Conservation (phyloP, 1,284 basidiomycete species). For the Singerocomus rubriflavus region DNA sequence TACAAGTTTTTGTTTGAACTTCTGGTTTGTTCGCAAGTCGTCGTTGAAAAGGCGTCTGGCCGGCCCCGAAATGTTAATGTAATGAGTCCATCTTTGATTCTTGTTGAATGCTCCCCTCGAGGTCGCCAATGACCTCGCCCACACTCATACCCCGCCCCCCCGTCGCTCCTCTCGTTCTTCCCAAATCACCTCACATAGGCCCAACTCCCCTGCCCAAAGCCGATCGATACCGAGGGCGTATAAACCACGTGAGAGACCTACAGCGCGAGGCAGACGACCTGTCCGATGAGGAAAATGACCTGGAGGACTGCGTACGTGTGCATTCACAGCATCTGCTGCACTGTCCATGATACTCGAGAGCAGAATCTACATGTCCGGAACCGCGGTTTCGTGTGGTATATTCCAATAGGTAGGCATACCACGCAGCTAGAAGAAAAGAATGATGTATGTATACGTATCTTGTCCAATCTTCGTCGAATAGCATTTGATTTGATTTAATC, state of each 20-base stretch:
- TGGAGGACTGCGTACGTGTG: constrained; percentile 63
- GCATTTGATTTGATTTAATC: not conserved
- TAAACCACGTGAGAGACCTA: constrained; percentile 65
- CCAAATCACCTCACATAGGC: constrained; percentile 62
- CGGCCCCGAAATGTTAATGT: not conserved
- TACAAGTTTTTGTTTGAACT: no score
- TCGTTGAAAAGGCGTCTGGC: no score
- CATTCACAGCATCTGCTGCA: not conserved
- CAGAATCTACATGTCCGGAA: constrained; percentile 60
- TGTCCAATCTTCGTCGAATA: not conserved
- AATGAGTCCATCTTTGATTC: not conserved
- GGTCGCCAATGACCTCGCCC: constrained; percentile 54
- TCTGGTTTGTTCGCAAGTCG: no score
- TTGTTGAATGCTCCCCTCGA: constrained; percentile 22
- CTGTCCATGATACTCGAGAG: not conserved
- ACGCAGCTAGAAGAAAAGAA: constrained; percentile 81
- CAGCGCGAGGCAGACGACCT: constrained; percentile 80
- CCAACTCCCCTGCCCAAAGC: constrained; percentile 55
- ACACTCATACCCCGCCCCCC: constrained; percentile 63
- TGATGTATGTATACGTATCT: constrained; percentile 51
- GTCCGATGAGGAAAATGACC: constrained; percentile 78
- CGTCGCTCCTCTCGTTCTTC: constrained; percentile 62
- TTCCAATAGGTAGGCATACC: constrained; percentile 68
- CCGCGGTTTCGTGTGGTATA: constrained; percentile 63
- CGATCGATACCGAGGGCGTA: constrained; percentile 47